phyloP scores from a whole-genome alignment of 73 alveolate species.

The Paramecium caudatum region DNA sequence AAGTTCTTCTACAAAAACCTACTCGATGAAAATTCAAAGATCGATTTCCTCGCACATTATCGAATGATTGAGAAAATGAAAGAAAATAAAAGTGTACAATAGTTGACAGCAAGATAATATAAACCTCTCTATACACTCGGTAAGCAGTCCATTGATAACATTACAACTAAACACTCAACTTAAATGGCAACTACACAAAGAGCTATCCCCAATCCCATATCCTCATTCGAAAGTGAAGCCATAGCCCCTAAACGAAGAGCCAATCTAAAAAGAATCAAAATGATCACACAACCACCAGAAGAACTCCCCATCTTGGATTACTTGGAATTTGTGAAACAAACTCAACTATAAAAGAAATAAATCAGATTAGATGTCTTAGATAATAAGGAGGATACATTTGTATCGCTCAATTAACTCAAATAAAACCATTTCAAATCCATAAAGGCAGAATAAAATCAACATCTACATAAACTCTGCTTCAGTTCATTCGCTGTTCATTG shows the following conservation, averaged over 20 bases:
- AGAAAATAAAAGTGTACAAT: background rate
- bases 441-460: background rate
- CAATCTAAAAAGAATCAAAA: background rate
- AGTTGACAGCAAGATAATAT: background rate
- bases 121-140: background rate
- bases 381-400: slow-evolving; percentile 34
- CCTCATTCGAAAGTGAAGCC: background rate
- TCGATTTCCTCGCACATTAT: slow-evolving; percentile 24
- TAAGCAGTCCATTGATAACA: background rate
- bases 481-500: background rate
- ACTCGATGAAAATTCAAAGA: slow-evolving; percentile 48
- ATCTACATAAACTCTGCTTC: background rate
- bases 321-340: background rate
- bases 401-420: slow-evolving; percentile 17
- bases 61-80: slow-evolving; percentile 4
- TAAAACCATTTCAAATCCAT: slow-evolving; percentile 36
- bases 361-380: background rate
- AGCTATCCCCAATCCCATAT: background rate
- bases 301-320: background rate
- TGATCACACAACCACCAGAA: background rate
- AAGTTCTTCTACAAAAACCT: slow-evolving; percentile 37
- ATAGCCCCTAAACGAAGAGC: background rate
- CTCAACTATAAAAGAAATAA: background rate
- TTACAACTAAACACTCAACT: background rate
- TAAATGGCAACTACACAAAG: background rate